These are phyloP conservation scores for Xylaria acuta DNA, from an alignment of 495 filamentous ascomycete species.

Conservation along the genomic window DNA sequence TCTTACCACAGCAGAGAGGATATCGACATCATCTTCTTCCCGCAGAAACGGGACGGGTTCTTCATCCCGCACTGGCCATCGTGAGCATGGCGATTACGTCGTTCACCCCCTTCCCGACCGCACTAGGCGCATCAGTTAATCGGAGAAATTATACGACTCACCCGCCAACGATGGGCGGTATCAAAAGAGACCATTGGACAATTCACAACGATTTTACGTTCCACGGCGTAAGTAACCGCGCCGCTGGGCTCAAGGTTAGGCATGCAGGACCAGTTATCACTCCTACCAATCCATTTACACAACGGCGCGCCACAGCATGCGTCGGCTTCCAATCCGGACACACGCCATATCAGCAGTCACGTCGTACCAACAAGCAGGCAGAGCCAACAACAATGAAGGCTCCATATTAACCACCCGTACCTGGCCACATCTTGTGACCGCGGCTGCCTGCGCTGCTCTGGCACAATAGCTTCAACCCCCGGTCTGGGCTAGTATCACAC, in stretches of 20 bases:
- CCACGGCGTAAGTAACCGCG: not conserved
- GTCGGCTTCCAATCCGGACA: not conserved
- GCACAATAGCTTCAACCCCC: not conserved
- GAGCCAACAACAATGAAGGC: not conserved
- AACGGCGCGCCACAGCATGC: conserved; percentile 6
- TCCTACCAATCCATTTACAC: not conserved
- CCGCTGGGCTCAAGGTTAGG: not conserved
- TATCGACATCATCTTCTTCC: conserved; percentile 2
- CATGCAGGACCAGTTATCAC: not conserved
- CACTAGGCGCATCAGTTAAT: not conserved
- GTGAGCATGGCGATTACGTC: conserved; percentile 22
- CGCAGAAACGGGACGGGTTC: conserved; percentile 1
- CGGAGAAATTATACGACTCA: not conserved
- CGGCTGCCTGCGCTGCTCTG: conserved; percentile 23
- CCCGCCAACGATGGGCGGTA: not conserved
- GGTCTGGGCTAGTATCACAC: conserved; percentile 16
- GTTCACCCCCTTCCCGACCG: conserved; percentile 27
- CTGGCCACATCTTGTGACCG: not conserved
- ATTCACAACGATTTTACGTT: conserved; percentile 2
- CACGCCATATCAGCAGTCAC: not conserved
- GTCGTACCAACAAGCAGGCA: not conserved
- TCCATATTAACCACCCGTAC: not conserved
- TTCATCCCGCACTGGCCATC: conserved; percentile 2
- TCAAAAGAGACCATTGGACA: not conserved
- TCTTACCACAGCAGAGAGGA: not conserved